phyloP scores from a whole-genome alignment of 2,329 filamentous ascomycete species.

The Curvularia sp. region DNA sequence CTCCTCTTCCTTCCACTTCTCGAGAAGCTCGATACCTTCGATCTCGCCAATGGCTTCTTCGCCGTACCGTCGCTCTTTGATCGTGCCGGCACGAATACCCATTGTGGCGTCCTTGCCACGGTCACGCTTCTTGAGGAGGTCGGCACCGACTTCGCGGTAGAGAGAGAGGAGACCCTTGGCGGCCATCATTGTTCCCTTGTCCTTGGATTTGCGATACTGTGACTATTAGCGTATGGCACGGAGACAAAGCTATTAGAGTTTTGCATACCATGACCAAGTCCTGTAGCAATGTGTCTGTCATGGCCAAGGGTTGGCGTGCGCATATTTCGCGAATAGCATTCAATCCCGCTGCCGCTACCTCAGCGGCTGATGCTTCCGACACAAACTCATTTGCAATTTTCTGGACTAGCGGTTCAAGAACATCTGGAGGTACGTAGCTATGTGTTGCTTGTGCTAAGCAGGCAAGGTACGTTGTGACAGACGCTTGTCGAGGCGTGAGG shows the following conservation, averaged over 20 bases:
- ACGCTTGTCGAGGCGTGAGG: constrained; percentile 65
- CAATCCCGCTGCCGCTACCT: constrained; percentile 89
- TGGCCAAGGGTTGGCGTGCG: constrained; percentile 89
- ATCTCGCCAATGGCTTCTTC: constrained; percentile 85
- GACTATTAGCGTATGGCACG: constrained; percentile 10
- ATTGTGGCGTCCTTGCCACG: constrained; percentile 91
- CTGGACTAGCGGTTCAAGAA: constrained; percentile 84
- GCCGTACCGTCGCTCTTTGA: constrained; percentile 80
- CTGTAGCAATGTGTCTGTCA: constrained; percentile 94
- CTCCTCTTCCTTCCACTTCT: constrained; percentile 93
- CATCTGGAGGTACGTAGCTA: constrained; percentile 89
- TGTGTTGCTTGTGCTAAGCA: constrained; percentile 92
- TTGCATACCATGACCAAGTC: constrained; percentile 76
- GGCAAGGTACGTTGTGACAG: constrained; percentile 91
- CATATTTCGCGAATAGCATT: constrained; percentile 97
- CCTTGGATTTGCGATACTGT: constrained; percentile 89
- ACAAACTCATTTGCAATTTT: constrained; percentile 99
- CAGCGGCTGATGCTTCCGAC: constrained; percentile 87
- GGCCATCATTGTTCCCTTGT: constrained; percentile 99
- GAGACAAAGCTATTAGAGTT: background rate
- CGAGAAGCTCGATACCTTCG: constrained; percentile 88
- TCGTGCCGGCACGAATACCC: constrained; percentile 75
- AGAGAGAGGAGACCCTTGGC: constrained; percentile 89
- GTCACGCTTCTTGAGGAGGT: constrained; percentile 87
- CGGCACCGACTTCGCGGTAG: constrained; percentile 89